These are phyloP conservation scores for Eutypa lata DNA, from an alignment of 2,329 filamentous ascomycete species.

Conservation along the genomic window DNA sequence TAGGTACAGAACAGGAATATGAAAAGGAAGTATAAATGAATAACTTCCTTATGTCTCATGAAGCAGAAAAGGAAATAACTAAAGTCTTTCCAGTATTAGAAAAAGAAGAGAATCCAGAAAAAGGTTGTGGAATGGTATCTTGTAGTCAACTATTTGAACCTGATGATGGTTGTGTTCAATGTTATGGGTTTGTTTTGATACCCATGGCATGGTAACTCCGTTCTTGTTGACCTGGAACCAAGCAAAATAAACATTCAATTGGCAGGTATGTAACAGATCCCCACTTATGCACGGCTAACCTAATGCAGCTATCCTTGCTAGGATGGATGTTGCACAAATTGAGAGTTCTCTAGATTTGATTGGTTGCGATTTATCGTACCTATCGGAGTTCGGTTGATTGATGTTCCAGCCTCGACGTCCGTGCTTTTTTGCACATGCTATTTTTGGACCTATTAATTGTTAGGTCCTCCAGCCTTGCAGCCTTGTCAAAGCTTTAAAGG, in stretches of 20 bases:
- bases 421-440: not conserved
- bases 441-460: too few relatives aligned
- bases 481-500: not conserved
- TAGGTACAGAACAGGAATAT: not conserved
- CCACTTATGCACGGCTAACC: not conserved
- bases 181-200: conserved; percentile 1
- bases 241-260: not conserved
- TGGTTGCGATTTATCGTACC: not conserved
- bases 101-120: not conserved
- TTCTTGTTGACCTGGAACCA: not conserved
- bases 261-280: not conserved
- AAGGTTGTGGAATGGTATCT: not conserved
- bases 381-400: not conserved
- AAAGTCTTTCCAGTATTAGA: not conserved
- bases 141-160: not conserved
- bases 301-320: not conserved
- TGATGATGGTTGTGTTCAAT: not conserved
- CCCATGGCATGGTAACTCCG: not conserved
- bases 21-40: not conserved
- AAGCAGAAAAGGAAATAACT: not conserved
- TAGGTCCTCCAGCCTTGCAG: not conserved
- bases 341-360: not conserved
- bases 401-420: not conserved
- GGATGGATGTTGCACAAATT: not conserved
- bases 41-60: too few relatives aligned